A percentile compares a stretch with the other conserved stretches of the same genome.
Evolutionary conservation across 768 basidiomycete species (phyloP).

Genomic region (Panaeolus cyanescens): DNA sequence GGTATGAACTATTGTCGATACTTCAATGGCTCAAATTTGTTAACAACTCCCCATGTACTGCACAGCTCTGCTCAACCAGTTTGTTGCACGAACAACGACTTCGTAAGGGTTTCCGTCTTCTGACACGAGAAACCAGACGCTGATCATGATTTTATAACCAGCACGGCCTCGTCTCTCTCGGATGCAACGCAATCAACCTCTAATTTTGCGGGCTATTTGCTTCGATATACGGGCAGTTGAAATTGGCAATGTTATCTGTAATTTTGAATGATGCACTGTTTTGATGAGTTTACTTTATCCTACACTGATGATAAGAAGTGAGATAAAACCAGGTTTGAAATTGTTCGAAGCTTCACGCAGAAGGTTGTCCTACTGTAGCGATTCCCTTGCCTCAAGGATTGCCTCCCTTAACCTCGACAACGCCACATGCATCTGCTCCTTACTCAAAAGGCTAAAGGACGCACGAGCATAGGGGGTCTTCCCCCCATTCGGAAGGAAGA

Average conservation of each 20-base stretch:
- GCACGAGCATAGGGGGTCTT: constrained; percentile 78
- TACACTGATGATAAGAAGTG: not conserved
- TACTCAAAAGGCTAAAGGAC: constrained; percentile 70
- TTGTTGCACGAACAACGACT: constrained; percentile 38
- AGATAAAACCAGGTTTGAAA: not conserved
- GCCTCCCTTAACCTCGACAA: constrained; percentile 55
- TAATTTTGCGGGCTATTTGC: not conserved
- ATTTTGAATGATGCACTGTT: too few species aligned
- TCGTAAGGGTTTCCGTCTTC: constrained; percentile 30
- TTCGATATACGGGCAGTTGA: not conserved
- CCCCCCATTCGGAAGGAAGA: constrained; percentile 73
- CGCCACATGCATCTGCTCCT: constrained; percentile 73
- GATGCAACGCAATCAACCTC: not conserved
- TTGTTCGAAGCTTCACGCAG: not conserved
- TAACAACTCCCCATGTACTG: not conserved
- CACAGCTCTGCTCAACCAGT: constrained; percentile 30
- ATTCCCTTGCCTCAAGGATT: constrained; percentile 25
- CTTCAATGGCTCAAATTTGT: too few species aligned
- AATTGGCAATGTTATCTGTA: too few species aligned
- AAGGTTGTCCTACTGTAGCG: not conserved
- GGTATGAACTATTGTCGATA: not conserved
- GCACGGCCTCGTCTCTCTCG: not conserved
- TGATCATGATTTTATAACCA: not conserved
- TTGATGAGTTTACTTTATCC: too few species aligned
- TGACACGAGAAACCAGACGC: too few species aligned